phyloP scores from a whole-genome alignment of 768 basidiomycete species.

The Asterophora lycoperdoides region DNA sequence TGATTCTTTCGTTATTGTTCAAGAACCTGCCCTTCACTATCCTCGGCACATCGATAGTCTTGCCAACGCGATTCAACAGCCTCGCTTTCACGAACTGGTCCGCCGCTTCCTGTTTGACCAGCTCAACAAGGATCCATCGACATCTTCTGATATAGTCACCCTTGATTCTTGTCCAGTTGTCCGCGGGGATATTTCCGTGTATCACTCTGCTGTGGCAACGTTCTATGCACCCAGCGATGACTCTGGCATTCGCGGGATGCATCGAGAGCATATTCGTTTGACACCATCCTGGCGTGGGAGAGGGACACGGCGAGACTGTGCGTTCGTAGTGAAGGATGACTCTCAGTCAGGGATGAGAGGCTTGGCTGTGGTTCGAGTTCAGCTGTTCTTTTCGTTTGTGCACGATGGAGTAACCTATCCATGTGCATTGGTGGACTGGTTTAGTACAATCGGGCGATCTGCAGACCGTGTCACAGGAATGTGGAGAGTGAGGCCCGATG shows the following conservation, averaged over 20 bases:
- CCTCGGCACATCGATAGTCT: conserved; percentile 8
- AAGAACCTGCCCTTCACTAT: conserved; percentile 3
- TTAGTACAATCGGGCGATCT: conserved; percentile 11
- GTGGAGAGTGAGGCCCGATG: conserved; percentile 29
- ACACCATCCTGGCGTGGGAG: conserved; percentile 22
- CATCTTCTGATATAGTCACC: conserved; percentile 16
- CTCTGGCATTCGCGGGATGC: conserved; percentile 20
- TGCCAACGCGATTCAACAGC: conserved; percentile 11
- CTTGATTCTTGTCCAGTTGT: conserved; percentile 12
- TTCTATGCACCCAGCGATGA: conserved; percentile 22
- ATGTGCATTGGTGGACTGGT: conserved; percentile 26
- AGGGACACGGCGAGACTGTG: conserved; percentile 23
- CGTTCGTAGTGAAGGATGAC: conserved; percentile 22
- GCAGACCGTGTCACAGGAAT: conserved; percentile 17
- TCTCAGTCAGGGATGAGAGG: neutral
- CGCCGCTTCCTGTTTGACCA: conserved; percentile 16
- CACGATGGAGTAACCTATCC: neutral
- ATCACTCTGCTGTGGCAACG: conserved; percentile 21
- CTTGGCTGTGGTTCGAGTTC: neutral
- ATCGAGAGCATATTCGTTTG: conserved; percentile 21
- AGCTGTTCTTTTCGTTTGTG: neutral
- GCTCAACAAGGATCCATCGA: too few species aligned
- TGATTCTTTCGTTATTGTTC: neutral
- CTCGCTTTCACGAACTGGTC: conserved; percentile 9
- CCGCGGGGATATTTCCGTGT: conserved; percentile 3